phyloP scores from a whole-genome alignment of 2,329 filamentous ascomycete genomes.

The Microcera coccophila region DNA sequence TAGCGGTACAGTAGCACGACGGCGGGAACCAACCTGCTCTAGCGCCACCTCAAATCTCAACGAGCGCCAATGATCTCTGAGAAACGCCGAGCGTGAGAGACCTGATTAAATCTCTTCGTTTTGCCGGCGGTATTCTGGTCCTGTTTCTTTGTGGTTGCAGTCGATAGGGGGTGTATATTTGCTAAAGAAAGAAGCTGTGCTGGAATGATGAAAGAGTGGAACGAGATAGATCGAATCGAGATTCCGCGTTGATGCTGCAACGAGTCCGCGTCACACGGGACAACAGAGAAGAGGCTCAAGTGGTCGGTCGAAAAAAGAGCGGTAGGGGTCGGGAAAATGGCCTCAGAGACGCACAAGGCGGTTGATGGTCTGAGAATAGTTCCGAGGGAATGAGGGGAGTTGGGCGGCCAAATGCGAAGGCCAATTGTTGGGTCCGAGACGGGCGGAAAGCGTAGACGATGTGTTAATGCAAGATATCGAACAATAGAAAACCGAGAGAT shows the following conservation, averaged over 20 bases:
- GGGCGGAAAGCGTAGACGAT: background rate
- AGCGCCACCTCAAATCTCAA: constrained; percentile 23
- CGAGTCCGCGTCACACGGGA: background rate
- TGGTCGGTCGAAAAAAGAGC: background rate
- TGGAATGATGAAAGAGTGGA: background rate
- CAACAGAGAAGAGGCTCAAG: background rate
- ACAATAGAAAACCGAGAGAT: constrained; percentile 14
- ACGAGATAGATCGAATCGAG: background rate
- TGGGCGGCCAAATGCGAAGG: background rate
- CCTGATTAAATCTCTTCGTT: constrained; percentile 8
- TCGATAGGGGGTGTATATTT: constrained; percentile 4
- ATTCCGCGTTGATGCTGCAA: background rate
- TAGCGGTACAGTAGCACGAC: constrained; percentile 21
- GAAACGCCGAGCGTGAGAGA: constrained; percentile 8
- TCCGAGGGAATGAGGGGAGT: background rate
- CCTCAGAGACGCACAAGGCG: too few relatives aligned
- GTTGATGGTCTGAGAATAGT: too few relatives aligned
- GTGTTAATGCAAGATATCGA: too few relatives aligned
- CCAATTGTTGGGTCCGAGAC: background rate
- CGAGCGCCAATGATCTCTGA: constrained; percentile 18
- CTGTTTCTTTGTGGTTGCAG: constrained; percentile 3
- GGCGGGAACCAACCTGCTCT: constrained; percentile 18
- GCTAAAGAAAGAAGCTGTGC: background rate
- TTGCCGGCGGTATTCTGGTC: constrained; percentile 10
- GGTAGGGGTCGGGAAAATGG: background rate